Evolutionary conservation across 306 rosid species (phyloP).

Genomic region (barrel medic (Medicago truncatula)): DNA sequence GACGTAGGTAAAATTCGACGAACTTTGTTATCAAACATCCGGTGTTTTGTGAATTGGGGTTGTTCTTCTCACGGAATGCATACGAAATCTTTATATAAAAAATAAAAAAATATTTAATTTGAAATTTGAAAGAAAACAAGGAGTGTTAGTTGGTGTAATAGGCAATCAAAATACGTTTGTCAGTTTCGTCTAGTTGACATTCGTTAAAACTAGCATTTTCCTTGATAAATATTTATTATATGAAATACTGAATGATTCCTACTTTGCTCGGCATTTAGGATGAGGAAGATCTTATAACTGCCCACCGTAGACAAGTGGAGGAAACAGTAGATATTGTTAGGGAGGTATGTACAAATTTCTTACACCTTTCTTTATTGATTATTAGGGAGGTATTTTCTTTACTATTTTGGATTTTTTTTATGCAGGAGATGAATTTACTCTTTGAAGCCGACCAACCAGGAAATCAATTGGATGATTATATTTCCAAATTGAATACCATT

Average conservation of each 20-base stretch:
- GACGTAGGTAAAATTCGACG: too few relatives aligned
- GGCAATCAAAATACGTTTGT: background rate
- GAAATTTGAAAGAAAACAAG: background rate
- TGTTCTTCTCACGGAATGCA: too few relatives aligned
- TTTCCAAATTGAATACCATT: slow-evolving; percentile 72
- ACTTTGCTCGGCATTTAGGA: slow-evolving; percentile 57
- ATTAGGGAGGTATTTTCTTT: slow-evolving; percentile 9
- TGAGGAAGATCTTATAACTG: slow-evolving; percentile 86
- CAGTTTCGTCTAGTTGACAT: background rate
- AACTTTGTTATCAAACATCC: too few relatives aligned
- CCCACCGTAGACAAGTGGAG: slow-evolving; percentile 89
- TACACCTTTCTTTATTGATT: slow-evolving; percentile 7
- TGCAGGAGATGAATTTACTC: slow-evolving; percentile 91
- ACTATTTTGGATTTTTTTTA: slow-evolving; percentile 24
- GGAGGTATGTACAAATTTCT: slow-evolving; percentile 61
- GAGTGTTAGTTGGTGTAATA: background rate
- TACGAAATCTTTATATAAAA: background rate
- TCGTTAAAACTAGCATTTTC: background rate
- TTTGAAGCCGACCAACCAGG: slow-evolving; percentile 88
- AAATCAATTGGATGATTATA: slow-evolving; percentile 75
- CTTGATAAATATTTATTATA: background rate
- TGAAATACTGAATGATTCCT: slow-evolving; percentile 40
- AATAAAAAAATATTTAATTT: background rate
- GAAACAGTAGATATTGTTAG: slow-evolving; percentile 83
- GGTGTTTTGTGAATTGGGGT: too few relatives aligned